These are phyloP conservation scores for Trichosanthes truncata DNA, from an alignment of 306 rosid species.

Conservation along the genomic window DNA sequence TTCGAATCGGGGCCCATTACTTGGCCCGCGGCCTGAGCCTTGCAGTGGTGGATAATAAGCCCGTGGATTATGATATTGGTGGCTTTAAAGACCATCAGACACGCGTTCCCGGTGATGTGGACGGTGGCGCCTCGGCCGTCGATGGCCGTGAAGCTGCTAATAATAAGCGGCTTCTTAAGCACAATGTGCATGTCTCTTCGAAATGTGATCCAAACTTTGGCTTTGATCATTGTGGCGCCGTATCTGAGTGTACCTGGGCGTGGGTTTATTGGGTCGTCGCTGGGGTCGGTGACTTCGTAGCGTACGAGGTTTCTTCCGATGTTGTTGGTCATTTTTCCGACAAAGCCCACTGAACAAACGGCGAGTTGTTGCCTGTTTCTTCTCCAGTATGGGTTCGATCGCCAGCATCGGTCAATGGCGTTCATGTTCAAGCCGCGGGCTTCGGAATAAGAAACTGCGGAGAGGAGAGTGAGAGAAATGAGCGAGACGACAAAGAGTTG, in stretches of 20 bases:
- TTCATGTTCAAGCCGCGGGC: slow-evolving; percentile 12
- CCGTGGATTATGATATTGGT: slow-evolving; percentile 34
- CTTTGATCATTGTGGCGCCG: slow-evolving; percentile 25
- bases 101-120: slow-evolving; percentile 32
- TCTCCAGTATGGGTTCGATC: slow-evolving; percentile 30
- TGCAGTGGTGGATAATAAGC: slow-evolving; percentile 33
- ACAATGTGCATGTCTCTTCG: slow-evolving; percentile 20
- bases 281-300: slow-evolving; percentile 29
- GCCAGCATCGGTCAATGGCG: slow-evolving; percentile 35
- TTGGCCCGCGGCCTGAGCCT: slow-evolving; percentile 11
- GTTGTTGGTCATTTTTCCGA: slow-evolving; percentile 35
- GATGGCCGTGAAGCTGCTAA: slow-evolving; percentile 34
- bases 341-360: slow-evolving; percentile 28
- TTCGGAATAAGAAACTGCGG: neutral
- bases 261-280: slow-evolving; percentile 25
- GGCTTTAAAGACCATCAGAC: slow-evolving; percentile 20
- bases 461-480: neutral
- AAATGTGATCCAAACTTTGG: slow-evolving; percentile 41
- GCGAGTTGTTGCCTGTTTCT: slow-evolving; percentile 27
- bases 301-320: slow-evolving; percentile 16
- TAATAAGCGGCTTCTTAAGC: slow-evolving; percentile 27
- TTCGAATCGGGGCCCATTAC: slow-evolving; percentile 23
- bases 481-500: neutral
- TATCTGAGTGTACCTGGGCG: slow-evolving; percentile 27
- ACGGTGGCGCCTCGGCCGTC: slow-evolving; percentile 33